Base-by-base conservation (phyloP, 1,139 yeast species). In the Fermentozyma sake region DNA sequence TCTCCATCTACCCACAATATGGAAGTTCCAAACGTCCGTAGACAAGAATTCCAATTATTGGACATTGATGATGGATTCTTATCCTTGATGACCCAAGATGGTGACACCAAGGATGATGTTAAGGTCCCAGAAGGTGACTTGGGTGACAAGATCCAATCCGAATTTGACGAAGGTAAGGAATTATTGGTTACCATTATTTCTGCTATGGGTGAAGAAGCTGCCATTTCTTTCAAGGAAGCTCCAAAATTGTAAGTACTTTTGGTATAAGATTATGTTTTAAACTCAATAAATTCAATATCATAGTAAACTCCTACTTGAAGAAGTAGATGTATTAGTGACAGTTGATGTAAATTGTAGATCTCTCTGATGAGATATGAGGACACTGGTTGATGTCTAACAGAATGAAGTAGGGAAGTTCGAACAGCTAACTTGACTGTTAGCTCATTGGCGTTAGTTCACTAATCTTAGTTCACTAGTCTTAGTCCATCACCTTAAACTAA, bases 1-100 rank as follows among this genome's bases (percentile, higher is more conserved):
- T 91, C 98, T 50, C 98, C 98, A 72, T 91, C 98, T 46, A 91
- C 98, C 76, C 98, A 91, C 80, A 91, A 91, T 76, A 89, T 91
- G 97, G 97, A 91, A 72, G 97, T 91, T 63, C 98, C 98, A 73
- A 81, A 86, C 65, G 98, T 91, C 58, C 58, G 65, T 61, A 93
- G 98, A 81, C 76, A 79, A 53, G 98, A 91, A 77, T 91, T 44
- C 81, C 95, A 85, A 76, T 84, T 91, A 70, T 81, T 91, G 70
- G 94, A 93, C 76, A 87, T 91, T 58, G 98, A 91, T 61, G 98
- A 91, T 58, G 98, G 96, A 47, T 91, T 69, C 93, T 83, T 93
- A 63, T 84, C 86, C 61, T 80, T 91, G 70, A 89, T 91, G 97
- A 84, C 89, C 77, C 58, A 65, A 53, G 98, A 91, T 50, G 97